These are phyloP conservation scores for Chloris gayana DNA, from an alignment of 176 grass and related monocot genomes.

Conservation along the genomic window DNA sequence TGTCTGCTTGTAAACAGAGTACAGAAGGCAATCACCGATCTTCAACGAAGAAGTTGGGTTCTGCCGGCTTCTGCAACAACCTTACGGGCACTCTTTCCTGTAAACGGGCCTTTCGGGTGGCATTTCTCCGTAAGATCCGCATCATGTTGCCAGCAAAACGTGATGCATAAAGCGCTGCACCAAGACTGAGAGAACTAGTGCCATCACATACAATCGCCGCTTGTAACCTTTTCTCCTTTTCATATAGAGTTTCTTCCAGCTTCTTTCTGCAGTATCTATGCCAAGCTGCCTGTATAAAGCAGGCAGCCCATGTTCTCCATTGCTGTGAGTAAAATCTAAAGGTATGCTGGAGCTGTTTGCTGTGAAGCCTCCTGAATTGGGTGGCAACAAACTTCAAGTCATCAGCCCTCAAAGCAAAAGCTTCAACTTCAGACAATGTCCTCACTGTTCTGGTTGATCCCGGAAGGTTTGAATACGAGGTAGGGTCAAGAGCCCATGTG, in stretches of 20 bases:
- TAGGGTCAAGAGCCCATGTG: slow-evolving; percentile 92
- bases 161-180: slow-evolving; percentile 78
- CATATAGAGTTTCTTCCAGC: slow-evolving; percentile 69
- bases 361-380: slow-evolving; percentile 85
- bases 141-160: slow-evolving; percentile 84
- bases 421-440: slow-evolving; percentile 86
- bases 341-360: slow-evolving; percentile 80
- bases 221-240: slow-evolving; percentile 82
- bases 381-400: slow-evolving; percentile 91
- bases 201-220: slow-evolving; percentile 61
- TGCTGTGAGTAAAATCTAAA: slow-evolving; percentile 92
- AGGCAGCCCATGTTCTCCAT: slow-evolving; percentile 95
- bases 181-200: slow-evolving; percentile 62
- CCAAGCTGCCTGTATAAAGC: slow-evolving; percentile 97
- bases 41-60: slow-evolving; percentile 81
- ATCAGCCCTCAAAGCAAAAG: slow-evolving; percentile 83
- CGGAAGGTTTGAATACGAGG: slow-evolving; percentile 62
- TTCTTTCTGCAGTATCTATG: slow-evolving; percentile 85
- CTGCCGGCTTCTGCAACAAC: slow-evolving; percentile 83
- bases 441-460: slow-evolving; percentile 88
- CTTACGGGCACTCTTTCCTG: slow-evolving; percentile 74
- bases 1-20: slow-evolving; percentile 8
- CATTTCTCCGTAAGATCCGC: slow-evolving; percentile 60
- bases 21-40: slow-evolving; percentile 32
- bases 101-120: slow-evolving; percentile 69